Evolutionary conservation across 495 filamentous ascomycete genomes (phyloP).

Genomic region (Penicillium arizonense): DNA sequence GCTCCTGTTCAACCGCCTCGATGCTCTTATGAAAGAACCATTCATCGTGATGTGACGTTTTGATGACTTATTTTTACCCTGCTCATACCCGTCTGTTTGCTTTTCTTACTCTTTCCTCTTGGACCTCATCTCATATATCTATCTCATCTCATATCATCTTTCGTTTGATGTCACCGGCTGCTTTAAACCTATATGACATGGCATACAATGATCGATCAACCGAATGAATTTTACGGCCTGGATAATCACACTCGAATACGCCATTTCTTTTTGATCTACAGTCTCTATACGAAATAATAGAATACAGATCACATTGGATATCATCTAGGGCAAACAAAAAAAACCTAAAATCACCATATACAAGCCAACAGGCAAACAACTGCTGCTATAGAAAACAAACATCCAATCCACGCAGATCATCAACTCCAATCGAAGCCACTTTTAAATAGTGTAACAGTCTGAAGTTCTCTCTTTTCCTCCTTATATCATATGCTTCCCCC

Average conservation of each 20-base stretch:
- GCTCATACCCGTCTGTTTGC: not conserved
- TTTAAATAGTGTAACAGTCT: constrained; percentile 12
- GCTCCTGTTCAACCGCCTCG: no score
- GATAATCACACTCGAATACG: not conserved
- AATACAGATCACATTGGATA: constrained; percentile 36
- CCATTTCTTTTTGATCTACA: no score
- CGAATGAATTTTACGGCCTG: not conserved
- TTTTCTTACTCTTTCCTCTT: not conserved
- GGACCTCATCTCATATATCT: no score
- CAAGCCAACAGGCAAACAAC: constrained; percentile 4
- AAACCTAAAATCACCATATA: constrained; percentile 19
- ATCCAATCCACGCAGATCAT: constrained; percentile 16
- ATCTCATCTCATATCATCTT: not conserved
- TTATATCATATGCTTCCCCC: no score
- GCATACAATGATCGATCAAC: not conserved
- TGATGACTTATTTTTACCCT: constrained; percentile 2
- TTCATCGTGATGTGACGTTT: constrained; percentile 1
- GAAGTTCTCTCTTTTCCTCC: not conserved
- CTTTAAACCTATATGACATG: constrained; percentile 6
- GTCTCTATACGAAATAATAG: constrained; percentile 5
- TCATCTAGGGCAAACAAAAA: constrained; percentile 27
- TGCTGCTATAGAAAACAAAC: constrained; percentile 10
- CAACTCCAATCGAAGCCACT: constrained; percentile 21
- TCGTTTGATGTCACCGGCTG: constrained; percentile 1
- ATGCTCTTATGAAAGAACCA: not conserved